A percentile compares a stretch with the other conserved stretches of the same genome.
Conservation (phyloP, 495 filamentous ascomycete genomes). For the Trichoderma parareesei region DNA sequence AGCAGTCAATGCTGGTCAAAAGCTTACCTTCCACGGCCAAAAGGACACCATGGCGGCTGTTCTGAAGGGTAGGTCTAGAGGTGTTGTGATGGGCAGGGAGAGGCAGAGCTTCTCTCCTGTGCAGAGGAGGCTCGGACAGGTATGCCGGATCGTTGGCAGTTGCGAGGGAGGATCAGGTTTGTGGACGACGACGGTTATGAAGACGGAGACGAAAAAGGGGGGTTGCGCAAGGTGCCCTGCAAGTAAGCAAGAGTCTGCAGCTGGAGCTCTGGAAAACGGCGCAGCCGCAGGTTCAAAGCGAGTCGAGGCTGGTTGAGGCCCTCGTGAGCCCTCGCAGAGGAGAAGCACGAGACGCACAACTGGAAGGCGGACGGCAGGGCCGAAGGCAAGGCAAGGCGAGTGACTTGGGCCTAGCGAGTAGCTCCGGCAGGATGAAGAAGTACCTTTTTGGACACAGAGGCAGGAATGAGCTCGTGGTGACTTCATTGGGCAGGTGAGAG, state of each 20-base stretch:
- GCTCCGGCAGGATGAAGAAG: neutral
- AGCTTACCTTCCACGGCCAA: constrained; percentile 68
- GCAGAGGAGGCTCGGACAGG: too few species aligned
- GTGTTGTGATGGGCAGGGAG: too few species aligned
- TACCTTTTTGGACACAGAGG: neutral
- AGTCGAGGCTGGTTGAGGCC: neutral
- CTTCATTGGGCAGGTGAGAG: constrained; percentile 7
- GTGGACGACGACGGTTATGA: too few species aligned
- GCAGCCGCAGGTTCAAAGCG: neutral
- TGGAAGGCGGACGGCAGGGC: too few species aligned
- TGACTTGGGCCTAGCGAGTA: too few species aligned
- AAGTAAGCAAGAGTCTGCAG: neutral
- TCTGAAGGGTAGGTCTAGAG: neutral
- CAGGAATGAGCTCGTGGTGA: constrained; percentile 2
- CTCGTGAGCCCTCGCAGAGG: constrained; percentile 1
- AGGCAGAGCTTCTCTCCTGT: too few species aligned
- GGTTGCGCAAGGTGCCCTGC: neutral
- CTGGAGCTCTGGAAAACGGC: neutral
- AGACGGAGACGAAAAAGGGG: neutral
- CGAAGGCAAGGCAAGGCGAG: neutral
- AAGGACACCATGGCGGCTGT: constrained; percentile 60
- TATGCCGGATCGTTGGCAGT: too few species aligned
- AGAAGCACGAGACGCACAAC: neutral
- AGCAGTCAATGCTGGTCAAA: neutral
- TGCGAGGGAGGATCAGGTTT: too few species aligned